Evolutionary conservation across 2,329 filamentous ascomycete genomes (phyloP), one percentile per base, ranked within the genome.

Genomic region (Cercospora berteroae): DNA sequence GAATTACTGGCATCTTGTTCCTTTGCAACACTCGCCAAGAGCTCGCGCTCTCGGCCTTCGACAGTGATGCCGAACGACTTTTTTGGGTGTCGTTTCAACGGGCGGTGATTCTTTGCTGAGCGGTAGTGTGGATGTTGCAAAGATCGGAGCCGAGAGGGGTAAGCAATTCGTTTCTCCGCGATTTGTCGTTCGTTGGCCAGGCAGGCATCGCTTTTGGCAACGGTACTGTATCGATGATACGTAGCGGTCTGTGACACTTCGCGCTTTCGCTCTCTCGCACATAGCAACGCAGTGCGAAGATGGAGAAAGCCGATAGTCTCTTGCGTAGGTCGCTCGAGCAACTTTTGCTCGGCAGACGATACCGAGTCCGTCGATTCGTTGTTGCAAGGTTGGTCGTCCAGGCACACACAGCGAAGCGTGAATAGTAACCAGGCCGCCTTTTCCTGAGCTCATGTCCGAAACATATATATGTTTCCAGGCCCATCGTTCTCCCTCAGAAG

Each of bases 401-500:
- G 48, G 48, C 23, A 27, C 48, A 8, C 48, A 52, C 36, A 39
- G 36, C 36, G 2, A 23, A 23, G 20, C 48, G 48, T 27, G 48
- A 36, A 58, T 31, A 33, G 55, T 20, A 12, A 12, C 27, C 8
- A 58, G 55, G 16, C n/a, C 6, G 12, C 13, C n/a, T 12, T 59
- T 36, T 16, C 10, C 33, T 52, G 48, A 27, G 48, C 29, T 27
- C 29, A n/a, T 16, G 23, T 60, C 58, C 58, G 18, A 60, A 60
- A 64, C 61, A 64, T 44, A 56, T 64, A 64, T 64, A 56, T 64
- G 48, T 57, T 64, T 36, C 31, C 52, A 33, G 13, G 29, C 55
- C 55, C 39, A 50, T 52, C 59, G 25, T 42, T 58, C 39, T 39
- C 61, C 50, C 55, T 44, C 50, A 65, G 60, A 63, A 59, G 27